phyloP scores from a whole-genome alignment of 495 filamentous ascomycete genomes.

The Penicillium paradoxum region DNA sequence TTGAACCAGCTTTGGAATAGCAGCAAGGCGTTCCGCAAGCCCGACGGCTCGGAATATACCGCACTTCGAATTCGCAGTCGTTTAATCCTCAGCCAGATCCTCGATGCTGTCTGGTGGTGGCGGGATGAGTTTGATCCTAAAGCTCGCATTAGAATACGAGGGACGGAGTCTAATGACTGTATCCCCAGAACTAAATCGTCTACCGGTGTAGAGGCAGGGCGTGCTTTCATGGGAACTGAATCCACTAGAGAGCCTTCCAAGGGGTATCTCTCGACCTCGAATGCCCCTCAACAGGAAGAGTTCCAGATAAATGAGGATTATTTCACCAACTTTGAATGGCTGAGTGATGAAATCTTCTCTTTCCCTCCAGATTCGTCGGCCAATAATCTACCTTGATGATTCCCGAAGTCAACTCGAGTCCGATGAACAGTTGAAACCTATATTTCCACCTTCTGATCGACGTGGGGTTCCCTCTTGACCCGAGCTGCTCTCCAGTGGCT shows the following conservation, averaged over 20 bases:
- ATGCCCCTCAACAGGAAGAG: slow-evolving; percentile 17
- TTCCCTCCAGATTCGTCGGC: slow-evolving; percentile 19
- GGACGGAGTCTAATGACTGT: slow-evolving; percentile 16
- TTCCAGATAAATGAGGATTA: slow-evolving; percentile 36
- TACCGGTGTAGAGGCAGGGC: slow-evolving; percentile 1
- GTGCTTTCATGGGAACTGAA: slow-evolving; percentile 12
- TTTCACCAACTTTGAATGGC: slow-evolving; percentile 36
- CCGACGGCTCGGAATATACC: slow-evolving; percentile 36
- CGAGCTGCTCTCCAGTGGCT: too few relatives aligned
- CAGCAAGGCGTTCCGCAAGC: slow-evolving; percentile 38
- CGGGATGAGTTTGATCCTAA: slow-evolving; percentile 42
- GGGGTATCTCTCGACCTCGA: neutral
- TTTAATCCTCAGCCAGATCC: slow-evolving; percentile 35
- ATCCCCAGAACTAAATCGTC: slow-evolving; percentile 1
- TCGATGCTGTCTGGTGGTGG: slow-evolving; percentile 50
- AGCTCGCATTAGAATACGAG: slow-evolving; percentile 10
- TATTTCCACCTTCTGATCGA: neutral
- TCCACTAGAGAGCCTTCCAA: slow-evolving; percentile 10
- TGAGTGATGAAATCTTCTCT: slow-evolving; percentile 31
- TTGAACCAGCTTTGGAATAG: slow-evolving; percentile 44
- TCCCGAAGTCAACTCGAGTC: neutral
- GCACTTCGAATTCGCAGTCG: slow-evolving; percentile 41
- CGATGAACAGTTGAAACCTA: neutral
- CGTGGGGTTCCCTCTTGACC: neutral
- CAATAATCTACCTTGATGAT: slow-evolving; percentile 15